Evolutionary conservation across 2,329 filamentous ascomycete genomes (phyloP).

Genomic region (Eutypella sp.): DNA sequence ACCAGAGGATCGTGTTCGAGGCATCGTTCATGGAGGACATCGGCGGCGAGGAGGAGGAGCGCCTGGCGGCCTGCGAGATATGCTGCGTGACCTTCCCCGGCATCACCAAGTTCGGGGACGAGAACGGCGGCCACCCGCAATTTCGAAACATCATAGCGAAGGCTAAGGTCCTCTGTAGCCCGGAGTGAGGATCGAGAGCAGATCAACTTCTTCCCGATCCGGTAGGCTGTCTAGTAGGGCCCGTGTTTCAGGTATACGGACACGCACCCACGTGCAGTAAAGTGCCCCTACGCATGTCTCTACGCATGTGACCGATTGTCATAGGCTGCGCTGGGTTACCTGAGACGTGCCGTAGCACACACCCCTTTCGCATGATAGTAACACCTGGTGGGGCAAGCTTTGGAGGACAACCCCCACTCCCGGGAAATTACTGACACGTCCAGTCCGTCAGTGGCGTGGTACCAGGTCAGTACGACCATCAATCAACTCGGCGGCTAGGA

Average conservation of each 20-base stretch:
- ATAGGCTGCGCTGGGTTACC: no score
- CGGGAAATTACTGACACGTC: no score
- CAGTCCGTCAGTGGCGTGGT: no score
- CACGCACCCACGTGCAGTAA: not conserved
- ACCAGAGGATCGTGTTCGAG: slow-evolving; percentile 54
- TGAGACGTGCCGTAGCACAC: not conserved
- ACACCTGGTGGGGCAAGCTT: not conserved
- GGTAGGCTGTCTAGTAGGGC: not conserved
- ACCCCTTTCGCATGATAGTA: no score
- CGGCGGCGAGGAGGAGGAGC: slow-evolving; percentile 56
- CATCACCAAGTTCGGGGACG: slow-evolving; percentile 60
- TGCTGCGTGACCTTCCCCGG: slow-evolving; percentile 61
- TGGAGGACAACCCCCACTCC: not conserved
- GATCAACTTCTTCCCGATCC: slow-evolving; percentile 4
- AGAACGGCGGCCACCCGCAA: slow-evolving; percentile 56
- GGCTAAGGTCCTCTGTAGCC: slow-evolving; percentile 57
- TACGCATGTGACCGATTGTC: not conserved
- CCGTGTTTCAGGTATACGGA: not conserved
- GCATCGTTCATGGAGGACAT: slow-evolving; percentile 60
- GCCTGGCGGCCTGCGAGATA: slow-evolving; percentile 47
- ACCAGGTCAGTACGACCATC: not conserved
- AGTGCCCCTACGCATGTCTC: not conserved
- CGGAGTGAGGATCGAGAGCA: slow-evolving; percentile 37
- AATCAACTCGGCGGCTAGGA: not conserved
- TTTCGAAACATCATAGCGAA: slow-evolving; percentile 61